A percentile compares a stretch with the other conserved stretches of the same genome.
Conservation (phyloP, 1,284 basidiomycete genomes). For the Microbotryomycetes sp. region DNA sequence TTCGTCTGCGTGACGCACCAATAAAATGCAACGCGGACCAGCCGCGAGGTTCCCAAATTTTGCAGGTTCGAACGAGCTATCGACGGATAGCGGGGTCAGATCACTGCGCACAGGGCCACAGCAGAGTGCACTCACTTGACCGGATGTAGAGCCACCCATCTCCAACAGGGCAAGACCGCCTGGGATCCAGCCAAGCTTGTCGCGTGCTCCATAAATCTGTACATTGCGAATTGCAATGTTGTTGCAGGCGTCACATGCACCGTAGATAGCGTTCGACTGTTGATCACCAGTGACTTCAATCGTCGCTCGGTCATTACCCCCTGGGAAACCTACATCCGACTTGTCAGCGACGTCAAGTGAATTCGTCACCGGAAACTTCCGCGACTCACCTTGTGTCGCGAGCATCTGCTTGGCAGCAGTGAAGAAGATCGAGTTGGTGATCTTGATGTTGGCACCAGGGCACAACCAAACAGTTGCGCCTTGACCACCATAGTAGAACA, state of each 20-base stretch:
- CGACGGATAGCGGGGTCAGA: too few species aligned
- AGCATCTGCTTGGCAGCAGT: constrained; percentile 48
- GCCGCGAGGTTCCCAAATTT: constrained; percentile 35
- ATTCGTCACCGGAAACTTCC: not conserved
- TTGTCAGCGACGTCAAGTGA: not conserved
- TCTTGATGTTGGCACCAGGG: constrained; percentile 43
- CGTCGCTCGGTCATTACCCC: constrained; percentile 43
- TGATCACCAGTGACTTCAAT: constrained; percentile 41
- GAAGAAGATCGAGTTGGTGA: constrained; percentile 46
- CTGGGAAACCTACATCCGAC: constrained; percentile 42
- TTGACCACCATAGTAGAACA: constrained; percentile 37
- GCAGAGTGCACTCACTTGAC: constrained; percentile 14
- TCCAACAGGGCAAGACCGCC: constrained; percentile 42
- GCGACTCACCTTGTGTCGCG: constrained; percentile 38
- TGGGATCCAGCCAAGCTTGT: constrained; percentile 37
- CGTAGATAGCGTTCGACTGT: constrained; percentile 37
- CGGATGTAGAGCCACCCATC: constrained; percentile 42
- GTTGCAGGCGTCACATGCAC: constrained; percentile 34
- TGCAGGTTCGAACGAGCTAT: constrained; percentile 26
- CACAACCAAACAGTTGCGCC: constrained; percentile 47
- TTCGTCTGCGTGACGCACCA: constrained; percentile 20
- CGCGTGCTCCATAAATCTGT: constrained; percentile 44
- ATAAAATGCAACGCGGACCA: constrained; percentile 34
- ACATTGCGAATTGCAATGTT: constrained; percentile 29
- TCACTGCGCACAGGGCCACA: too few species aligned